These are phyloP conservation scores for Ceratocystis cacaofunesta DNA, from an alignment of 2,329 filamentous ascomycete genomes.

Conservation along the genomic window DNA sequence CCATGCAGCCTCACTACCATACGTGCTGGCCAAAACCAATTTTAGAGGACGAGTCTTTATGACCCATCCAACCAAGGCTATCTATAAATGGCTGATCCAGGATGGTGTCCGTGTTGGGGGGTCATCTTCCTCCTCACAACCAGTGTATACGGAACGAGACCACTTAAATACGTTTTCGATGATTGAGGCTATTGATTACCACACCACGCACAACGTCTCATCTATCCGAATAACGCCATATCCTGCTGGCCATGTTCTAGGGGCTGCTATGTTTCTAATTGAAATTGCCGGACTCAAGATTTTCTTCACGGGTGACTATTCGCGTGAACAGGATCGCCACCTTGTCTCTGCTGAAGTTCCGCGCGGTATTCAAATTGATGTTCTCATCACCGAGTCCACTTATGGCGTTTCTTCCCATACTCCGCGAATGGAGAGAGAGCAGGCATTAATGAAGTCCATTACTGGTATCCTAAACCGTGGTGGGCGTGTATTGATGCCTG, in stretches of 20 bases:
- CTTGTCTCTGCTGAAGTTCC: conserved; percentile 87
- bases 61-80: conserved; percentile 98
- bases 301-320: conserved; percentile 96
- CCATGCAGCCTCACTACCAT: conserved; percentile 95
- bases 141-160: conserved; percentile 89
- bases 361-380: conserved; percentile 77
- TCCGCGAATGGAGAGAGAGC: conserved; percentile 78
- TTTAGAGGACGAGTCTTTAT: conserved; percentile 96
- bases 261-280: conserved; percentile 94
- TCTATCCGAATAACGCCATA: conserved; percentile 95
- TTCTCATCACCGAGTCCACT: conserved; percentile 93
- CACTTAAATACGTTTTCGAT: conserved; percentile 83
- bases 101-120: conserved; percentile 85
- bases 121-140: conserved; percentile 50
- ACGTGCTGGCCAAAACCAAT: conserved; percentile 94
- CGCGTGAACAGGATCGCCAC: conserved; percentile 86
- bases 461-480: conserved; percentile 82
- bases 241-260: conserved; percentile 92
- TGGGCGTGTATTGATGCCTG: conserved; percentile 82
- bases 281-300: conserved; percentile 95
- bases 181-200: conserved; percentile 96
- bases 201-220: conserved; percentile 93
- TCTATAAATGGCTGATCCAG: conserved; percentile 99
- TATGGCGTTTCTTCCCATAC: conserved; percentile 93
- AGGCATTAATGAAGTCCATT: conserved; percentile 88